Conservation (phyloP, 129 eudicot species). For the Rutidosis leptorrhynchoides region DNA sequence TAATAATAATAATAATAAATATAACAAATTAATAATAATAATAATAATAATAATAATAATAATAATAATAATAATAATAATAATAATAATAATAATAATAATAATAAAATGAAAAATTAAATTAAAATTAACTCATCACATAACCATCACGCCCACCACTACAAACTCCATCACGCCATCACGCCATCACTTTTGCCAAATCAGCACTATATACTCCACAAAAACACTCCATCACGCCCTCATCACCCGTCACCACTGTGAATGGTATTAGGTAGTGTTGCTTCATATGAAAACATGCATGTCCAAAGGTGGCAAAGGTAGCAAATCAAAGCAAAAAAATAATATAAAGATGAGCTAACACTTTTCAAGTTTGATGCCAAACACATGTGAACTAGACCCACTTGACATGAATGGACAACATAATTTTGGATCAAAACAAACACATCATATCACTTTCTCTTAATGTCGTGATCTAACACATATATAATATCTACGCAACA, state of each 20-base stretch:
- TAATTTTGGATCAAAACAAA: conserved; percentile 25
- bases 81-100: too few relatives aligned
- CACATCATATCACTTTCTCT: conserved; percentile 22
- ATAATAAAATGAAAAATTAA: too few relatives aligned
- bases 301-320: conserved; percentile 8
- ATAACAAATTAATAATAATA: too few relatives aligned
- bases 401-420: conserved; percentile 17
- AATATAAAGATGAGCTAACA: conserved; percentile 24
- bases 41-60: too few relatives aligned
- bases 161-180: too few relatives aligned
- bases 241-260: not conserved
- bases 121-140: too few relatives aligned
- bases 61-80: too few relatives aligned
- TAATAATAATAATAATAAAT: too few relatives aligned
- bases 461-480: conserved; percentile 4
- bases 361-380: conserved; percentile 27
- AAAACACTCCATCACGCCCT: too few relatives aligned
- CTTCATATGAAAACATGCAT: conserved; percentile 9
- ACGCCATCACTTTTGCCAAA: too few relatives aligned
- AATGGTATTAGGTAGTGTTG: not conserved
- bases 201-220: too few relatives aligned
- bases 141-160: too few relatives aligned
- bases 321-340: conserved; percentile 1
- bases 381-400: conserved; percentile 31
- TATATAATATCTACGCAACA: conserved; percentile 12